Evolutionary conservation across 805 yeast genomes (phyloP), one percentile per base, ranked within the genome.

Genomic region (Candida schatavii): DNA sequence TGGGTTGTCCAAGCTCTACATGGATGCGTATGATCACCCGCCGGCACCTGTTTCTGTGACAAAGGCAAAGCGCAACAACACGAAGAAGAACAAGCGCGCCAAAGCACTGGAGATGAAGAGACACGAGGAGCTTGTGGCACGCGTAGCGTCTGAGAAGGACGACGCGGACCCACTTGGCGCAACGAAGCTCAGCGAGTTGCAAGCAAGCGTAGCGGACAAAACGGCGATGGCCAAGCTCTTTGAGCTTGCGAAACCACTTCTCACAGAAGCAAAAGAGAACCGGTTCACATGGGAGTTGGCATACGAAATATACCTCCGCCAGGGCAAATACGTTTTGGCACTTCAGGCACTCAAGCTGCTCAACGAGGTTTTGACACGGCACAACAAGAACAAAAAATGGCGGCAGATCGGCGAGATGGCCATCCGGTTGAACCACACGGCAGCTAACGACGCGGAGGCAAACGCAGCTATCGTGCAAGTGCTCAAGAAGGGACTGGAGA

Each of bases 101-200:
- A 78, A 78, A 49, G 69, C 75, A 11, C 66, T 66, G 37, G 62
- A 59, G 40, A 56, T 66, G 36, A 80, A 78, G 58, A 76, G 77
- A 49, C 70, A 73, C 47, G 83, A 77, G 23, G 75, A 74, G 23
- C 75, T 83, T 45, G 70, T 75, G 36, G 63, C 70, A 2, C 62
- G 65, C 40, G 74, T 70, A 22, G 72, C 67, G 50, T 61, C 70
- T 34, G 72, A 57, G 46, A 65, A 66, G 41, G 71, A 73, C 14
- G 87, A 81, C 45, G 60, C 64, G 4, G 90, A 85, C 64, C 74
- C 80, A 2, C 72, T 81, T 47, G 91, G 88, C 26, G 70, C 71
- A 21, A 62, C 66, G 29, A 55, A 72, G 29, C 48, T 68, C 31
- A 32, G 51, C 10, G 62, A 60, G 22, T 51, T 66, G 43, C 40